phyloP scores from a whole-genome alignment of 352 stramenopile genomes.

The Phytophthora tentaculata region DNA sequence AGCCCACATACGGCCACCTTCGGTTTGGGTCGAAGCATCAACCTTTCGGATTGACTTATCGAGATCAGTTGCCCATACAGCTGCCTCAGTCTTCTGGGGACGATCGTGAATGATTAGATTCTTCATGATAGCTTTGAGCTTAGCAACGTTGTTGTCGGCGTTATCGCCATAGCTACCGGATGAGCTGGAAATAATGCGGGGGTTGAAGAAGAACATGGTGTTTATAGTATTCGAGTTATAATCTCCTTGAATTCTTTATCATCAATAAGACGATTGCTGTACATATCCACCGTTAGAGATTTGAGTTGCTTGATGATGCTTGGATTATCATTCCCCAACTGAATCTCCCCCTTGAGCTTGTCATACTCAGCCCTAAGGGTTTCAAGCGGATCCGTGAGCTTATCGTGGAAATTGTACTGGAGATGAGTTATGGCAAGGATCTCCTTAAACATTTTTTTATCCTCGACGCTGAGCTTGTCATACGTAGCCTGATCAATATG shows the following conservation, averaged over 20 bases:
- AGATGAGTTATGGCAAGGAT: constrained; percentile 9
- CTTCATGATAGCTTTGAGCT: constrained; percentile 25
- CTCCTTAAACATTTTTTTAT: constrained; percentile 20
- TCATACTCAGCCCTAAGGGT: constrained; percentile 12
- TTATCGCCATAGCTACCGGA: constrained; percentile 30
- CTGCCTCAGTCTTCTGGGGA: not conserved
- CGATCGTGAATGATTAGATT: constrained; percentile 8
- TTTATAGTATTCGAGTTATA: constrained; percentile 21
- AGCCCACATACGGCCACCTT: constrained; percentile 18
- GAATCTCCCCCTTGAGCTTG: not conserved
- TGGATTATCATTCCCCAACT: no score
- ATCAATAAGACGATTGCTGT: constrained; percentile 27
- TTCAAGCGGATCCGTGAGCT: constrained; percentile 1
- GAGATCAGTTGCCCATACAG: constrained; percentile 13
- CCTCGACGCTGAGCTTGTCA: constrained; percentile 18
- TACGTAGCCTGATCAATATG: constrained; percentile 20
- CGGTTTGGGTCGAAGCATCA: constrained; percentile 23
- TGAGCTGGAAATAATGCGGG: constrained; percentile 26
- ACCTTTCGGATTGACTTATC: constrained; percentile 13
- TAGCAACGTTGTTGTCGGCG: constrained; percentile 18
- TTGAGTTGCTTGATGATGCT: constrained; percentile 17
- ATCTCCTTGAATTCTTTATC: constrained; percentile 27
- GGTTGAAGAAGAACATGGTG: constrained; percentile 27
- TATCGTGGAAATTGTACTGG: not conserved
- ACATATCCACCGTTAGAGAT: constrained; percentile 25